These are phyloP conservation scores for Botrytis pseudocinerea DNA, from an alignment of 2,329 filamentous ascomycete species.

Conservation along the genomic window DNA sequence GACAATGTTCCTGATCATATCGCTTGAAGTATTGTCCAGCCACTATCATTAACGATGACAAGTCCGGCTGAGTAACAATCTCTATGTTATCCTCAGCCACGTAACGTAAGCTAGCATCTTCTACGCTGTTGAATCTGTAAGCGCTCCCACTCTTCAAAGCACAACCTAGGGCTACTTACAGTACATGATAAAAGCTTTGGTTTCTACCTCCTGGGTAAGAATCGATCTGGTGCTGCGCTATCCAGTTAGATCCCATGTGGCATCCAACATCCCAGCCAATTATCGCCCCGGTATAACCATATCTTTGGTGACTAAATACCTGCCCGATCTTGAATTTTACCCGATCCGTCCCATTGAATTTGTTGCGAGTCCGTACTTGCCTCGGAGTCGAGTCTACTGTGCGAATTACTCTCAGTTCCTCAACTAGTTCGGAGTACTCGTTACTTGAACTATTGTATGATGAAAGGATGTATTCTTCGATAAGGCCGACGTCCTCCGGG, in stretches of 20 bases:
- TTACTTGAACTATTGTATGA: slow-evolving; percentile 39
- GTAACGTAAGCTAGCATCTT: slow-evolving; percentile 69
- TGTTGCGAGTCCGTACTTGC: slow-evolving; percentile 43
- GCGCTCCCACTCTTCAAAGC: slow-evolving; percentile 18
- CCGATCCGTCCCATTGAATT: slow-evolving; percentile 34
- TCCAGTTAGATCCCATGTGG: slow-evolving; percentile 59
- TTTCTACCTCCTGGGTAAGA: slow-evolving; percentile 57
- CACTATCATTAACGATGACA: slow-evolving; percentile 62
- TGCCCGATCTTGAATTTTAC: slow-evolving; percentile 75
- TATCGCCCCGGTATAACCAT: slow-evolving; percentile 77
- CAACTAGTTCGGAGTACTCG: slow-evolving; percentile 45
- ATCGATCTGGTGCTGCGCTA: slow-evolving; percentile 63
- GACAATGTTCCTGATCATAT: slow-evolving; percentile 66
- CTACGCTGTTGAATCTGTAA: slow-evolving; percentile 51
- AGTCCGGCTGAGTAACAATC: slow-evolving; percentile 54
- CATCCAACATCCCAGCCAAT: slow-evolving; percentile 74
- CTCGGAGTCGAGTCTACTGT: slow-evolving; percentile 57
- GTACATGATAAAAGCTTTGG: slow-evolving; percentile 80
- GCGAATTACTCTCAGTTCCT: slow-evolving; percentile 57
- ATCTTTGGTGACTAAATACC: slow-evolving; percentile 79
- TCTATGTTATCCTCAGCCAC: slow-evolving; percentile 81
- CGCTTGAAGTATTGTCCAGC: slow-evolving; percentile 88
- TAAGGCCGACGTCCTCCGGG: slow-evolving; percentile 44
- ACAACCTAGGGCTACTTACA: slow-evolving; percentile 60
- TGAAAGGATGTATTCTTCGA: slow-evolving; percentile 43